Conservation (phyloP, 1,284 basidiomycete species). For the Puccinia coronata region DNA sequence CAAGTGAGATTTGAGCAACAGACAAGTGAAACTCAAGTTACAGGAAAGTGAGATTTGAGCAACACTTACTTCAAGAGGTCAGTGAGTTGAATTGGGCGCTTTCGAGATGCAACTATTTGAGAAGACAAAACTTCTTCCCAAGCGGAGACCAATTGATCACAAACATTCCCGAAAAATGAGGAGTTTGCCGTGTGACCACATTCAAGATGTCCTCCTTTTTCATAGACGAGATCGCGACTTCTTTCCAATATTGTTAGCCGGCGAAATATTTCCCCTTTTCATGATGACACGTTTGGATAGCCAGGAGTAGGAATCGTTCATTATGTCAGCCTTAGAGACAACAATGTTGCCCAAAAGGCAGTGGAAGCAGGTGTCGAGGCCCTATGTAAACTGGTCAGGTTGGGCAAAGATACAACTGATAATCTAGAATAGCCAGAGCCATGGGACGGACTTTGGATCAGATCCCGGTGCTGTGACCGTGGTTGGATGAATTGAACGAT, state of each 20-base stretch:
- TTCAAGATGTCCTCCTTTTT: constrained; percentile 54
- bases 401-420: constrained; percentile 48
- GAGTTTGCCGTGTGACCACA: constrained; percentile 53
- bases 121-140: too few relatives aligned
- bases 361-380: constrained; percentile 49
- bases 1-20: too few relatives aligned
- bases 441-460: constrained; percentile 36
- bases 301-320: too few relatives aligned
- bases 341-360: too few relatives aligned
- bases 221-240: constrained; percentile 53
- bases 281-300: too few relatives aligned
- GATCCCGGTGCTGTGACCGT: constrained; percentile 24
- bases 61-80: too few relatives aligned
- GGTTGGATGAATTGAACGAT: constrained; percentile 48
- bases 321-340: too few relatives aligned
- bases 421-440: constrained; percentile 46
- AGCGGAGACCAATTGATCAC: constrained; percentile 24
- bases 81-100: constrained; percentile 6
- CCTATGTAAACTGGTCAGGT: constrained; percentile 44
- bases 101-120: constrained; percentile 12
- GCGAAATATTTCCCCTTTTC: constrained; percentile 25
- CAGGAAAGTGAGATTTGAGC: constrained; percentile 64
- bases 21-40: constrained; percentile 52
- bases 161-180: constrained; percentile 15
- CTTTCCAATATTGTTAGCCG: constrained; percentile 65